Evolutionary conservation across 2,329 filamentous ascomycete genomes (phyloP).

Genomic region (Colletotrichum sp.): DNA sequence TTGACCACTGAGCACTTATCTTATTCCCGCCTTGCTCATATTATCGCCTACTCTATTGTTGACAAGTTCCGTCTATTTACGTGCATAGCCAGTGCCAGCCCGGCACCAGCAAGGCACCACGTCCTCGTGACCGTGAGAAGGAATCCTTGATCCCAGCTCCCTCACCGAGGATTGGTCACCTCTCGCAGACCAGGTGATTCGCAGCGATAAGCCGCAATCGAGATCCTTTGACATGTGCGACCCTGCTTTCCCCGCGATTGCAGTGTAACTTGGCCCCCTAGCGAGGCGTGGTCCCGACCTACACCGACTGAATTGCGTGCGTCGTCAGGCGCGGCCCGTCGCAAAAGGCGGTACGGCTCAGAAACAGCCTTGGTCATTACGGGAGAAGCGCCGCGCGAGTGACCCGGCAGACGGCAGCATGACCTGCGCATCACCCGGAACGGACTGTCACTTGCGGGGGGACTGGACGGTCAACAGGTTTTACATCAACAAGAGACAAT

Average conservation of each 20-base stretch:
- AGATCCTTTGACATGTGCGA: conserved; percentile 6
- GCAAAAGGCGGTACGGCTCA: not conserved
- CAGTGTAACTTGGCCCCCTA: not conserved
- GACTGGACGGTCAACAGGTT: not conserved
- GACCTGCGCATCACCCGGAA: not conserved
- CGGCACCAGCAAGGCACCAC: not conserved
- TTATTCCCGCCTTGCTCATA: not conserved
- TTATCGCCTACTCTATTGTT: not conserved
- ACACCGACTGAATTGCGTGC: not conserved
- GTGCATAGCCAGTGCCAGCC: not conserved
- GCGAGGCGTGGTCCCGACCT: not conserved
- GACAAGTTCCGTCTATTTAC: not conserved
- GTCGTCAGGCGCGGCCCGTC: conserved; percentile 9
- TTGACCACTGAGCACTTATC: not conserved
- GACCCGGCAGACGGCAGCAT: not conserved
- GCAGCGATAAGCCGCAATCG: conserved; percentile 12
- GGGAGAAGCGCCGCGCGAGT: not conserved
- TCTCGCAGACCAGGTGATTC: not conserved
- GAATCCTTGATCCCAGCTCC: conserved; percentile 5
- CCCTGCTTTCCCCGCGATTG: not conserved
- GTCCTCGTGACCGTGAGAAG: conserved; percentile 4
- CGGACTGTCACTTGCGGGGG: not conserved
- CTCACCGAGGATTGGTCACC: conserved; percentile 9
- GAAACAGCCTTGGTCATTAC: not conserved
- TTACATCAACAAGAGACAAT: not conserved